Evolutionary conservation across 805 yeast genomes (phyloP).

Genomic region (Candida railenensis): DNA sequence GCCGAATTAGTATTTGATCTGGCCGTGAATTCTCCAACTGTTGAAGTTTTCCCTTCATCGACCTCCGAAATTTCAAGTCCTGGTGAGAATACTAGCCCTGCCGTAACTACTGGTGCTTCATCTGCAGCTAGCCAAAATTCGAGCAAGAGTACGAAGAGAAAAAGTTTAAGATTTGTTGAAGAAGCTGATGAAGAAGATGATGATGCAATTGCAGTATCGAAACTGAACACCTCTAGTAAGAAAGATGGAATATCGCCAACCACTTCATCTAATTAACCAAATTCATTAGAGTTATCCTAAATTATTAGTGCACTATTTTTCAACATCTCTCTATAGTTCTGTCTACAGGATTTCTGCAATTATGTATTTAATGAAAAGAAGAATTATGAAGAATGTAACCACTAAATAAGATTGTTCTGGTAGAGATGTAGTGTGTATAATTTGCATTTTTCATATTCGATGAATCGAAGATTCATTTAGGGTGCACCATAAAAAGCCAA

Average conservation of each 20-base stretch:
- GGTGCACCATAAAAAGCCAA: too few relatives aligned
- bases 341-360: too few relatives aligned
- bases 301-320: too few relatives aligned
- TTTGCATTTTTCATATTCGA: too few relatives aligned
- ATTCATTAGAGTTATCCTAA: too few relatives aligned
- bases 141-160: constrained; percentile 28
- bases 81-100: background rate
- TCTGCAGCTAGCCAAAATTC: constrained; percentile 6
- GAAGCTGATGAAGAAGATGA: constrained; percentile 18
- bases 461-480: too few relatives aligned
- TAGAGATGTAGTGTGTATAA: too few relatives aligned
- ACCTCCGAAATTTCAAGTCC: background rate
- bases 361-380: too few relatives aligned
- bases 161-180: constrained; percentile 47
- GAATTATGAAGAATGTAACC: too few relatives aligned
- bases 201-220: constrained; percentile 3
- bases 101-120: constrained; percentile 1
- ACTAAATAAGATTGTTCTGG: too few relatives aligned
- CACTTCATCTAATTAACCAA: background rate
- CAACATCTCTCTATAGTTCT: too few relatives aligned
- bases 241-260: background rate
- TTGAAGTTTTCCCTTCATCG: background rate
- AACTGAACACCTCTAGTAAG: background rate
- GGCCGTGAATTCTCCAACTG: background rate
- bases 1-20: constrained; percentile 67